A percentile compares a stretch with the other conserved stretches of the same genome.
Evolutionary conservation across 345 rosid genomes (phyloP).

Genomic region (Abelmoschus esculentus): DNA sequence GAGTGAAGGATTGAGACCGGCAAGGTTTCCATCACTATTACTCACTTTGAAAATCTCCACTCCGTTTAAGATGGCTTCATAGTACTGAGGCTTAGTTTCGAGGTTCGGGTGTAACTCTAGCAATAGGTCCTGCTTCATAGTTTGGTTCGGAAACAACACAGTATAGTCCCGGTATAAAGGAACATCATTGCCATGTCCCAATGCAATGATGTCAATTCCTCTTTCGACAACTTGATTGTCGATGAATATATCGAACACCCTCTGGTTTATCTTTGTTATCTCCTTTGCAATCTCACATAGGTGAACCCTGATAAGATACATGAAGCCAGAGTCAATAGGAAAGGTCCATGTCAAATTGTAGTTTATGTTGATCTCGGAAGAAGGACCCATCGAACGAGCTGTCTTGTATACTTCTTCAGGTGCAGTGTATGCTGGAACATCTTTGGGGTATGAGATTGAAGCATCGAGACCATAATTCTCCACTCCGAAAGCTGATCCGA

Average conservation of each 20-base stretch:
- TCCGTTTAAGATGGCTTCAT: conserved; percentile 3
- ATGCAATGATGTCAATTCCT: not conserved
- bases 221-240: not conserved
- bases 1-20: not conserved
- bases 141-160: not conserved
- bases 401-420: not conserved
- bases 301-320: not conserved
- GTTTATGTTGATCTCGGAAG: not conserved
- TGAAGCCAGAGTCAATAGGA: not conserved
- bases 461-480: not conserved
- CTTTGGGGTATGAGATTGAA: not conserved
- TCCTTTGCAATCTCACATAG: not conserved
- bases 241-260: conserved; percentile 8
- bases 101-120: not conserved
- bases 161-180: not conserved
- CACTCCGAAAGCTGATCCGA: not conserved
- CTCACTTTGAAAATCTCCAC: conserved; percentile 9
- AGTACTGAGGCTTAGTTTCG: not conserved
- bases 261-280: conserved; percentile 1
- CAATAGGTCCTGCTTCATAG: not conserved
- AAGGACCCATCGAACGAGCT: not conserved
- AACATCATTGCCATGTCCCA: not conserved
- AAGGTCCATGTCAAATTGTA: conserved; percentile 4
- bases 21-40: conserved; percentile 2
- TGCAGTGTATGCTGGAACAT: conserved; percentile 1